These are phyloP conservation scores for Scheffersomyces cryptocercus DNA, from an alignment of 1,139 yeast genomes.

Conservation along the genomic window DNA sequence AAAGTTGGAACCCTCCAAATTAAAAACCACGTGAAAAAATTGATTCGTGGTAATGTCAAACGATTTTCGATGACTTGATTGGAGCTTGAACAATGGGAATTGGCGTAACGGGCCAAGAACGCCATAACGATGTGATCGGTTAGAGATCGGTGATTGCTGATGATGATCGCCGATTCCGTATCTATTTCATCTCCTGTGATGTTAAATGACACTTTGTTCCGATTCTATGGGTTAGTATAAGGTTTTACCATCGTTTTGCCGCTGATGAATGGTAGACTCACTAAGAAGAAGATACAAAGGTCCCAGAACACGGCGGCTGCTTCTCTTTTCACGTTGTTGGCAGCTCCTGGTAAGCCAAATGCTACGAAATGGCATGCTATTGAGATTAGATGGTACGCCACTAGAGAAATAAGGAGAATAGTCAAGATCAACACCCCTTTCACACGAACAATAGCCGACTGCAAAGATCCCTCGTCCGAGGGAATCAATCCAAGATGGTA, in stretches of 20 bases:
- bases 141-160: constrained; percentile 57
- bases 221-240: constrained; percentile 18
- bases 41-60: constrained; percentile 39
- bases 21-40: constrained; percentile 62
- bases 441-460: constrained; percentile 3
- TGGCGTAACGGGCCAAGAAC: constrained; percentile 36
- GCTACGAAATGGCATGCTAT: constrained; percentile 15
- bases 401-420: constrained; percentile 14
- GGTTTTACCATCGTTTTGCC: neutral
- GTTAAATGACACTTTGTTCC: constrained; percentile 37
- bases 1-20: constrained; percentile 58
- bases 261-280: constrained; percentile 17
- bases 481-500: constrained; percentile 19
- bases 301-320: constrained; percentile 37
- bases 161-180: constrained; percentile 47
- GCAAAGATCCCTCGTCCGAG: constrained; percentile 1
- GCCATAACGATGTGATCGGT: constrained; percentile 55
- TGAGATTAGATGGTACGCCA: constrained; percentile 30
- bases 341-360: constrained; percentile 29
- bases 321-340: constrained; percentile 22
- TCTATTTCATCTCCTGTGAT: constrained; percentile 46
- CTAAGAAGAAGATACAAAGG: constrained; percentile 31
- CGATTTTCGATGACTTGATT: constrained; percentile 1
- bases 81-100: constrained; percentile 3
- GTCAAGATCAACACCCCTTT: constrained; percentile 10